phyloP scores from a whole-genome alignment of 768 basidiomycete species.

The Podaxis pistillaris region DNA sequence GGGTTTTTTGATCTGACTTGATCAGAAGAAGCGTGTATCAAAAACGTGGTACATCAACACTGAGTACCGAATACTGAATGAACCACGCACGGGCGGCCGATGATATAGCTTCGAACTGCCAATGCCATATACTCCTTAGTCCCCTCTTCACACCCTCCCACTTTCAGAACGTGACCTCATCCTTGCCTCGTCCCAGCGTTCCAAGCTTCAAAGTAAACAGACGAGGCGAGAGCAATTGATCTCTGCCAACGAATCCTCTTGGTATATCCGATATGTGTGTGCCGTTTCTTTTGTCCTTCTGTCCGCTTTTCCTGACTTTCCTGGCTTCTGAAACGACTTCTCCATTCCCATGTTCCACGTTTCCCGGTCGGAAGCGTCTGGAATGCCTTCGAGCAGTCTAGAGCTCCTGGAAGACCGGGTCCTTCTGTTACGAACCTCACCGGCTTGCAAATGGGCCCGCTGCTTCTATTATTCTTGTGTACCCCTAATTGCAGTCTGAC shows the following conservation, averaged over 20 bases:
- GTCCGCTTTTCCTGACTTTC: not conserved
- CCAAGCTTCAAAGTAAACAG: not conserved
- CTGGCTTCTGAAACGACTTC: not conserved
- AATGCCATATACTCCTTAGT: not conserved
- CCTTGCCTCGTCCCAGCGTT: not conserved
- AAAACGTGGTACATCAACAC: not conserved
- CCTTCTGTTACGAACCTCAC: too few relatives aligned
- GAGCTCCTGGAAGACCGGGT: too few relatives aligned
- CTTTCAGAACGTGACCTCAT: not conserved
- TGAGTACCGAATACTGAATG: not conserved
- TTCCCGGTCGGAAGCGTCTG: too few relatives aligned
- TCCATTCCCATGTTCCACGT: too few relatives aligned
- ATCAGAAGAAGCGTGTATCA: slow-evolving; percentile 2
- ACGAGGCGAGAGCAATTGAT: not conserved
- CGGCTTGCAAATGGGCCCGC: too few relatives aligned
- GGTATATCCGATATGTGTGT: not conserved
- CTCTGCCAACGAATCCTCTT: not conserved
- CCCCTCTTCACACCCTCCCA: not conserved
- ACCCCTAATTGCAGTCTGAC: not conserved
- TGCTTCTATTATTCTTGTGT: too few relatives aligned
- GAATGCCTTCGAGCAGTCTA: too few relatives aligned
- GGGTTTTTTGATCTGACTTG: slow-evolving; percentile 5
- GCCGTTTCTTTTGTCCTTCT: too few relatives aligned
- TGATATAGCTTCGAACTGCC: not conserved
- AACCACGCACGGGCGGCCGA: not conserved